Conservation (phyloP, 2,329 filamentous ascomycete species). For the Fusarium buharicum region DNA sequence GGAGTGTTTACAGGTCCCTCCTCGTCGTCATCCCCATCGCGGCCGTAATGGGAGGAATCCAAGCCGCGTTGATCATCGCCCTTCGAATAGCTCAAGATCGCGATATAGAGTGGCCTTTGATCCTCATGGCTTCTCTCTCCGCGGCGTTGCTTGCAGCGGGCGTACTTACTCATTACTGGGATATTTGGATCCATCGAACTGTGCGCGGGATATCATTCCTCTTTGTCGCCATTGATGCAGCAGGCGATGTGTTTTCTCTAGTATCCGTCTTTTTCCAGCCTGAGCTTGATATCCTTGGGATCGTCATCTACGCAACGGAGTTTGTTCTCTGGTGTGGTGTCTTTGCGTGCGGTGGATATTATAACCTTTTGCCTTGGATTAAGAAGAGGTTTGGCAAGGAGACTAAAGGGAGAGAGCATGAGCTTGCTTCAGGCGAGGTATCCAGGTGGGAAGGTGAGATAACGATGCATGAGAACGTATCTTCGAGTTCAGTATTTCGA, state of each 20-base stretch:
- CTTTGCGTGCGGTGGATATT: constrained; percentile 72
- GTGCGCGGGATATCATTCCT: constrained; percentile 77
- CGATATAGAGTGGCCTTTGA: constrained; percentile 68
- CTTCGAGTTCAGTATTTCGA: constrained; percentile 72
- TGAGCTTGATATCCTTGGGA: constrained; percentile 67
- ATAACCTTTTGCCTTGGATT: constrained; percentile 68
- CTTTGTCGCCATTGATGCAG: constrained; percentile 76
- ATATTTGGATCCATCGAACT: constrained; percentile 73
- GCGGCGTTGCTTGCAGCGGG: constrained; percentile 71
- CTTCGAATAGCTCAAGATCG: constrained; percentile 57
- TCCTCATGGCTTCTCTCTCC: constrained; percentile 73
- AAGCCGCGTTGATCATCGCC: constrained; percentile 69
- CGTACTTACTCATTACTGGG: constrained; percentile 74
- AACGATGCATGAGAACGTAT: constrained; percentile 61
- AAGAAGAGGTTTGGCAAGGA: constrained; percentile 15
- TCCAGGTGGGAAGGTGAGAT: constrained; percentile 39
- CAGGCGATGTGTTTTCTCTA: constrained; percentile 74
- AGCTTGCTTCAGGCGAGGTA: background rate
- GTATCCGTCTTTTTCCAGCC: constrained; percentile 71
- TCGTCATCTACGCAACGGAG: constrained; percentile 75
- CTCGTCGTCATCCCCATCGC: constrained; percentile 62
- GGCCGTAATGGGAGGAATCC: constrained; percentile 66
- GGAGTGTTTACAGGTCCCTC: constrained; percentile 61
- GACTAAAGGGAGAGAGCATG: constrained; percentile 4
- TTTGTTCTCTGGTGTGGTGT: constrained; percentile 74